Evolutionary conservation across 176 grass and related monocot genomes (phyloP), one percentile per base, ranked within the genome.

Genomic region (Cymbopogon citratus): DNA sequence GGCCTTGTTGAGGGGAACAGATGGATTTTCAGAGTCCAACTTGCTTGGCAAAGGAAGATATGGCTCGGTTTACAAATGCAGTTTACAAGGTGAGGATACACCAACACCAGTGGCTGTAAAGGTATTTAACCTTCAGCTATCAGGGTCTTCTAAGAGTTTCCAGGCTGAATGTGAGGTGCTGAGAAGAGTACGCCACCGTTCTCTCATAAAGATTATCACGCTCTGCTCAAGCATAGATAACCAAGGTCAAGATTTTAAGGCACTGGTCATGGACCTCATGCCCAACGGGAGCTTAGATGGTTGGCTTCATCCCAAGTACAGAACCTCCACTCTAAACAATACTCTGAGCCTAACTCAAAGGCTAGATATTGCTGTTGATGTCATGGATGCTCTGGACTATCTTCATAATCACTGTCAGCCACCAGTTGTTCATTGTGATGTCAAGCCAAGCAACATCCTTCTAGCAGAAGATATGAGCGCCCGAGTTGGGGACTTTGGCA

Each of bases 391-490:
- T 73, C 71, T 73, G 13, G 44, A 73, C 15, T 73, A 74, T 34
- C 71, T 75, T 38, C 73, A 59, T 38, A 75, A 59, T n/a, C 73
- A 74, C 7, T 40, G 83, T 63, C 8, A 57, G 12, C 76, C 72
- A 12, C 79, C 88, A 54, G 45, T 86, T 10, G 72, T 86, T 36
- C 83, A 86, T 52, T 86, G 83, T 35, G 88, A 90, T 79, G 49
- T 90, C 18, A 90, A 86, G 71, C 83, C 72, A 23, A 86, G 83
- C 63, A 90, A 86, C 2, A 68, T 90, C 44, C 78, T 90, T 46
- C 88, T 90, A n/a, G 59, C 70, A 34, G 66, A 90, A 66, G 71
- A 86, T 23, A 77, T 86, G 83, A 78, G 23, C 65, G 88, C 88
- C 51, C 79, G 70, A 26, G 71, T 90, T 5, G 77, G 54, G 19